phyloP scores from a whole-genome alignment of 179 eudicot genomes.

The Silene coronaria region DNA sequence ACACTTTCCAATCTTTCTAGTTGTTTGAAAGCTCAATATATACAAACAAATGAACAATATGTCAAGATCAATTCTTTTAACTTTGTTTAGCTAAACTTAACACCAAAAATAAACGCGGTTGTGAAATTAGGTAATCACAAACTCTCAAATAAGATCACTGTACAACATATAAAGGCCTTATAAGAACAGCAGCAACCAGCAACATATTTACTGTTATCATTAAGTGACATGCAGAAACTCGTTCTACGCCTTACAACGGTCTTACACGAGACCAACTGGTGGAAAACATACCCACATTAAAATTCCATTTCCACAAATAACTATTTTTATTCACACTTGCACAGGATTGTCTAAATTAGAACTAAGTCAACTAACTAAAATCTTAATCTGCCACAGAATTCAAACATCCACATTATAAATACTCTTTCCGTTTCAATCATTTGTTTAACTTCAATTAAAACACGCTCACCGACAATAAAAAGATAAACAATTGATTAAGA shows the following conservation, averaged over 20 bases:
- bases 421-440: no score
- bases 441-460: no score
- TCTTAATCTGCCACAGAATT: background rate
- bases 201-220: no score
- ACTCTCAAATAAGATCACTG: no score
- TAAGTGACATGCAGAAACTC: no score
- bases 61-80: constrained; percentile 1
- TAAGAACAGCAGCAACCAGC: no score
- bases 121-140: background rate
- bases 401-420: background rate
- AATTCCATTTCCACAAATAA: background rate
- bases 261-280: no score
- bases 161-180: no score
- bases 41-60: constrained; percentile 3
- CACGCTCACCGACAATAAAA: no score
- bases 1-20: constrained; percentile 3
- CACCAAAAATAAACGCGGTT: background rate
- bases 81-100: background rate
- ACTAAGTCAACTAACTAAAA: background rate
- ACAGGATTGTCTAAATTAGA: background rate
- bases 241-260: no score
- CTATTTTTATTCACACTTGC: background rate
- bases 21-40: background rate
- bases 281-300: background rate
- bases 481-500: no score